A percentile compares a stretch with the other conserved stretches of the same genome.
Evolutionary conservation across 2,329 filamentous ascomycete genomes (phyloP).

Genomic region (Cryphonectria nitschkei): DNA sequence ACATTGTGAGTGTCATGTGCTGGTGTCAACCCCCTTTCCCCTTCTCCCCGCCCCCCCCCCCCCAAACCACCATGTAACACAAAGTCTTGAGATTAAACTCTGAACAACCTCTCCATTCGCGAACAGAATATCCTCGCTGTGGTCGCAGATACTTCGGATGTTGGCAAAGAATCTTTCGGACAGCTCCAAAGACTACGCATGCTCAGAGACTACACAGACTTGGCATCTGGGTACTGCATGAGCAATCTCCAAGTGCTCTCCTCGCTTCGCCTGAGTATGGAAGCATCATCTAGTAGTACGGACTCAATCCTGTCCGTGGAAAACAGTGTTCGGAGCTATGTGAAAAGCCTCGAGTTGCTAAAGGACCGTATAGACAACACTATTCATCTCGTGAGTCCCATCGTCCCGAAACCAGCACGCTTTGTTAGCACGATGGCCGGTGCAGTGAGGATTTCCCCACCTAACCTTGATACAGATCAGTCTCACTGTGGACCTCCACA

Average conservation of each 20-base stretch:
- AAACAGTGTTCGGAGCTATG: constrained; percentile 11
- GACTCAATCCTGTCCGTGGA: not conserved
- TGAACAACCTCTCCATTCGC: not conserved
- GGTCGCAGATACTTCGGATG: constrained; percentile 18
- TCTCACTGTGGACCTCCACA: constrained; percentile 24
- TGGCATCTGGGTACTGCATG: constrained; percentile 20
- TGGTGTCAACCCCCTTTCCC: not conserved
- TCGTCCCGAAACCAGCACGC: not conserved
- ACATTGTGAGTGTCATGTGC: constrained; percentile 14
- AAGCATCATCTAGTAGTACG: not conserved
- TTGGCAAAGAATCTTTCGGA: not conserved
- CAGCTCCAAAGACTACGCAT: constrained; percentile 14
- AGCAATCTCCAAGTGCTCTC: constrained; percentile 22
- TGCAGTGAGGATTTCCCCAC: not conserved
- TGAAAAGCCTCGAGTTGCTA: constrained; percentile 19
- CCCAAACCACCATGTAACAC: too few relatives aligned
- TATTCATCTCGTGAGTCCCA: constrained; percentile 25
- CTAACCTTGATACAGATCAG: constrained; percentile 21
- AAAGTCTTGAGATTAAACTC: not conserved
- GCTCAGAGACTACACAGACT: constrained; percentile 17
- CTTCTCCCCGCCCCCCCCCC: too few relatives aligned
- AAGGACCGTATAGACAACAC: constrained; percentile 26
- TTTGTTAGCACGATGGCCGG: not conserved
- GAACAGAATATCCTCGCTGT: constrained; percentile 18
- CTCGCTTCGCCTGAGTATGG: constrained; percentile 14